These are phyloP conservation scores for Aspergillus fijiensis DNA, from an alignment of 2,329 filamentous ascomycete species.

Conservation along the genomic window DNA sequence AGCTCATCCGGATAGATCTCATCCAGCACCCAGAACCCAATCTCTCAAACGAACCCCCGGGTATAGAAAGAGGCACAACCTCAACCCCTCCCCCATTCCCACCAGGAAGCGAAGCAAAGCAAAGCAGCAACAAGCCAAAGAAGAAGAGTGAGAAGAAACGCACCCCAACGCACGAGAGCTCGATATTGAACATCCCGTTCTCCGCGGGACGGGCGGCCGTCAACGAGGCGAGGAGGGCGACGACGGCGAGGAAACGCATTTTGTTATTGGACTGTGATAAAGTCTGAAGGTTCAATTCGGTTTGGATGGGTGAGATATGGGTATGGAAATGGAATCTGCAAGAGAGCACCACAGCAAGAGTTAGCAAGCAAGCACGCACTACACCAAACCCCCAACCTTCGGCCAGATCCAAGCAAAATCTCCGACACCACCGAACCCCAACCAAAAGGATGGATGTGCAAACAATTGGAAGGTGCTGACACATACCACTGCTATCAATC, in stretches of 20 bases:
- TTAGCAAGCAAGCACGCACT: no score
- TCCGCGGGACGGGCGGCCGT: conserved; percentile 10
- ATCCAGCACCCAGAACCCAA: no score
- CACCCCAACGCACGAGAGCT: conserved; percentile 11
- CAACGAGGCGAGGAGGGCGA: conserved; percentile 10
- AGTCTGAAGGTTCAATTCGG: neutral
- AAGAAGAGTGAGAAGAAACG: neutral
- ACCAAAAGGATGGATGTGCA: no score
- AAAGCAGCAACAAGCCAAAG: neutral
- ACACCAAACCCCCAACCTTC: no score
- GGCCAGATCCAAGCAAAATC: no score
- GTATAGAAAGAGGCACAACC: no score
- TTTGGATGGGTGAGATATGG: neutral
- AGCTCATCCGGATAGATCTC: no score
- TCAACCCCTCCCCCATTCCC: neutral
- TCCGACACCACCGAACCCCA: no score
- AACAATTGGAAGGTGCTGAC: no score
- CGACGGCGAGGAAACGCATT: conserved; percentile 16
- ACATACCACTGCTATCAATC: no score
- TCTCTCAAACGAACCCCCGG: no score
- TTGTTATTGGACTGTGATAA: neutral
- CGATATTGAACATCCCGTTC: neutral
- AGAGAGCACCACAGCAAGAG: neutral
- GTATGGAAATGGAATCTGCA: neutral
- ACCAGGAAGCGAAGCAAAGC: neutral